These are phyloP conservation scores for Viscum album DNA, from an alignment of 177 flowering plant species.

Conservation along the genomic window DNA sequence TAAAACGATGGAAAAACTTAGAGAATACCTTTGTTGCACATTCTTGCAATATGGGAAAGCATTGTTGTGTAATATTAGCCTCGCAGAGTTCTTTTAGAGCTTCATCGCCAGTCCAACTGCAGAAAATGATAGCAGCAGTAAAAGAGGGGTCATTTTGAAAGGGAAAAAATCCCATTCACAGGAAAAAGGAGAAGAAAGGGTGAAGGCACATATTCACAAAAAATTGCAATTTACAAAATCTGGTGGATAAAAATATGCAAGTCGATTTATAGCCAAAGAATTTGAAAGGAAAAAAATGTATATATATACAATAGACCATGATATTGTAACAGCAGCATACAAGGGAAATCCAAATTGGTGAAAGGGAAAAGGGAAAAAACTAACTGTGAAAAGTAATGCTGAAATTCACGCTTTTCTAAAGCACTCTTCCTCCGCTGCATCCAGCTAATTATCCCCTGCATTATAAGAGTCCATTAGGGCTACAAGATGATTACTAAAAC, in stretches of 20 bases:
- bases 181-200: not conserved
- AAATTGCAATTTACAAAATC: not conserved
- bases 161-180: not conserved
- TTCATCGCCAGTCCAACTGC: constrained; percentile 87
- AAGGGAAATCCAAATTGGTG: not conserved
- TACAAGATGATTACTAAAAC: not conserved
- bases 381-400: constrained; percentile 61
- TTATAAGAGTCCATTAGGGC: constrained; percentile 8
- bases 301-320: not conserved
- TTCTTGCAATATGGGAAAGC: constrained; percentile 55
- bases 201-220: no score
- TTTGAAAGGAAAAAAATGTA: not conserved
- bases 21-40: constrained; percentile 70
- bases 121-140: constrained; percentile 13
- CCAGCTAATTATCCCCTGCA: constrained; percentile 72
- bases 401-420: constrained; percentile 63
- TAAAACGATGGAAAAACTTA: not conserved
- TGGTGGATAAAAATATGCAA: not conserved
- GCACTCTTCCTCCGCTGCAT: constrained; percentile 40
- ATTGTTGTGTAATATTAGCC: constrained; percentile 53
- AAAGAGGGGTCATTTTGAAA: no score
- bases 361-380: constrained; percentile 11
- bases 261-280: not conserved
- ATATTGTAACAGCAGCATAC: not conserved
- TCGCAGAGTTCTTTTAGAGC: constrained; percentile 75